Conservation (phyloP, 768 basidiomycete species). For the Trametes sanguinea region DNA sequence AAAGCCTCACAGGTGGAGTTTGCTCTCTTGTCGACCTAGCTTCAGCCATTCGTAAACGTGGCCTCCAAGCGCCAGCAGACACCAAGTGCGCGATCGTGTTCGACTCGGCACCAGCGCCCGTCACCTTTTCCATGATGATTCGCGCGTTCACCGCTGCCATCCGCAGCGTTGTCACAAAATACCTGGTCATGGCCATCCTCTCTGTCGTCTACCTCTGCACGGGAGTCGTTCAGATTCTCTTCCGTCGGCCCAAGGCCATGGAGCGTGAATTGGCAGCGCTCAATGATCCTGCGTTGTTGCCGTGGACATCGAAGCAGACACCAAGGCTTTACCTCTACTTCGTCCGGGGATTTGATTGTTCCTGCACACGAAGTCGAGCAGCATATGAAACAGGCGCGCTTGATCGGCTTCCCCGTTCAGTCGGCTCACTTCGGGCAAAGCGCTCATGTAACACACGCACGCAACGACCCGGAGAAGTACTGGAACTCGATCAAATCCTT, state of each 20-base stretch:
- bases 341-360: slow-evolving; percentile 34
- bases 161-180: slow-evolving; percentile 5
- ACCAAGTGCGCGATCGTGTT: slow-evolving; percentile 20
- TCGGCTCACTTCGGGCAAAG: slow-evolving; percentile 38
- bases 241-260: slow-evolving; percentile 4
- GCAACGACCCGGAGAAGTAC: slow-evolving; percentile 28
- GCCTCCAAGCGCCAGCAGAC: not conserved
- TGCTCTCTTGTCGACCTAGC: not conserved
- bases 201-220: not conserved
- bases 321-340: slow-evolving; percentile 42
- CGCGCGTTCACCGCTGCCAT: slow-evolving; percentile 22
- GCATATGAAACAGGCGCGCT: slow-evolving; percentile 31
- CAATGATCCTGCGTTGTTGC: slow-evolving; percentile 31
- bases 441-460: slow-evolving; percentile 38
- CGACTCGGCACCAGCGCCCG: slow-evolving; percentile 23
- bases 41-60: not conserved
- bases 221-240: not conserved
- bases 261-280: not conserved
- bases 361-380: slow-evolving; percentile 31
- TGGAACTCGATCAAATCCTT: slow-evolving; percentile 24
- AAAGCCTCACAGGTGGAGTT: not conserved
- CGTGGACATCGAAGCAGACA: slow-evolving; percentile 35
- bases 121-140: not conserved
- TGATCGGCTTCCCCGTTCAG: slow-evolving; percentile 29
- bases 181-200: not conserved